A percentile compares a stretch with the other conserved stretches of the same genome.
phyloP scores from a whole-genome alignment of 2,329 filamentous ascomycete genomes.

The Rhytidhysteron rufulum region DNA sequence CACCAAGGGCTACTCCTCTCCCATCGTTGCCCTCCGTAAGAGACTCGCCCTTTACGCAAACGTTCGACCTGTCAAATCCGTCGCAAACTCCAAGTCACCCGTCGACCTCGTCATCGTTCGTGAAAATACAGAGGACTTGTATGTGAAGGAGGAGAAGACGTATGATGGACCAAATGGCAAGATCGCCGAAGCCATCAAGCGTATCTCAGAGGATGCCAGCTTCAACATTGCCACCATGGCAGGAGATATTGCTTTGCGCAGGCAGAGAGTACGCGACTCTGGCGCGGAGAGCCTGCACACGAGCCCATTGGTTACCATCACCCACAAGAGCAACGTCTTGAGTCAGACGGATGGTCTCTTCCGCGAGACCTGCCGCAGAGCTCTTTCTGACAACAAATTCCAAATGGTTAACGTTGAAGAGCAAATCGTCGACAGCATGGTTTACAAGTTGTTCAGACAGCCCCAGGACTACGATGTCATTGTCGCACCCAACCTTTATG shows the following conservation, averaged over 20 bases:
- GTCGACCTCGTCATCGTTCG: conserved; percentile 98
- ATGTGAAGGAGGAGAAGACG: conserved; percentile 94
- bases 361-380: conserved; percentile 71
- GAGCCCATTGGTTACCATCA: conserved; percentile 81
- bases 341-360: conserved; percentile 96
- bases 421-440: conserved; percentile 99
- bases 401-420: conserved; percentile 70
- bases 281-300: conserved; percentile 59
- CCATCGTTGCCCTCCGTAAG: conserved; percentile 95
- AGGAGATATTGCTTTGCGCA: conserved; percentile 84
- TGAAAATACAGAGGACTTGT: conserved; percentile 98
- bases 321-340: conserved; percentile 97
- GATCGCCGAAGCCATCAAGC: conserved; percentile 96
- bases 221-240: conserved; percentile 88
- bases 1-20: conserved; percentile 92
- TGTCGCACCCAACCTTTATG: conserved; percentile 95
- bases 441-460: conserved; percentile 98
- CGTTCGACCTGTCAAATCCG: conserved; percentile 89
- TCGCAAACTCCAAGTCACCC: conserved; percentile 58
- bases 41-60: conserved; percentile 94
- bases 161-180: conserved; percentile 70
- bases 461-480: conserved; percentile 95
- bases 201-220: conserved; percentile 82
- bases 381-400: conserved; percentile 66
- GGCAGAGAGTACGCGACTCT: conserved; percentile 72